Conservation (phyloP, 2,329 filamentous ascomycete species). For the Aureobasidium sp. region DNA sequence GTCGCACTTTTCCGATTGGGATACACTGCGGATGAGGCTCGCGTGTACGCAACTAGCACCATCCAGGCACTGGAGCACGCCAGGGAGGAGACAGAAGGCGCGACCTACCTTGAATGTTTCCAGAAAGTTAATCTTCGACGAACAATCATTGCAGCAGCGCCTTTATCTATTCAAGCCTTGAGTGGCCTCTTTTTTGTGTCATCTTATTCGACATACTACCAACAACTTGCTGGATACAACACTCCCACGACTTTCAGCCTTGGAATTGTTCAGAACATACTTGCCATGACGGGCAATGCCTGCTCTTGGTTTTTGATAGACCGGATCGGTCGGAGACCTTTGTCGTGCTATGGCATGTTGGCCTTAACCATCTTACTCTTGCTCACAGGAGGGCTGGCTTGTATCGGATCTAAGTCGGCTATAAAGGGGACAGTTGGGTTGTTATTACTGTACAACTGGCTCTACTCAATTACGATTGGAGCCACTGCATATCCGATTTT, state of each 20-base stretch:
- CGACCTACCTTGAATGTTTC: conserved; percentile 37
- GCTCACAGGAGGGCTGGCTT: conserved; percentile 33
- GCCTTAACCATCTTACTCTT: conserved; percentile 36
- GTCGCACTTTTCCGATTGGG: conserved; percentile 23
- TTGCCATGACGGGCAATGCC: conserved; percentile 36
- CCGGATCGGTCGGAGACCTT: conserved; percentile 30
- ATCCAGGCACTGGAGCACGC: conserved; percentile 31
- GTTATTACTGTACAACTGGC: conserved; percentile 35
- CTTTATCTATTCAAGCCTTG: conserved; percentile 32
- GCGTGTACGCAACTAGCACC: conserved; percentile 23
- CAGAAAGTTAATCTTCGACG: conserved; percentile 34
- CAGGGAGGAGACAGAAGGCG: conserved; percentile 32
- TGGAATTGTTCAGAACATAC: conserved; percentile 35
- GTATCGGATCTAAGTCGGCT: conserved; percentile 1
- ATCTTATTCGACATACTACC: conserved; percentile 39
- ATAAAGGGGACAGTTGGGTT: conserved; percentile 24
- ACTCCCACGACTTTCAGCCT: conserved; percentile 33
- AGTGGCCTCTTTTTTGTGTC: conserved; percentile 33
- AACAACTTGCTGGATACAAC: conserved; percentile 37
- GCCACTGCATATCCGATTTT: conserved; percentile 35
- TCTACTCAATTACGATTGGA: conserved; percentile 38
- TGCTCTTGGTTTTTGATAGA: conserved; percentile 36
- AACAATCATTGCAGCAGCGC: conserved; percentile 35
- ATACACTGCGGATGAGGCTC: conserved; percentile 19
- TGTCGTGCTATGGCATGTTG: conserved; percentile 33